Evolutionary conservation across 2,329 filamentous ascomycete species (phyloP).

Genomic region (Gaeumannomyces sp.): DNA sequence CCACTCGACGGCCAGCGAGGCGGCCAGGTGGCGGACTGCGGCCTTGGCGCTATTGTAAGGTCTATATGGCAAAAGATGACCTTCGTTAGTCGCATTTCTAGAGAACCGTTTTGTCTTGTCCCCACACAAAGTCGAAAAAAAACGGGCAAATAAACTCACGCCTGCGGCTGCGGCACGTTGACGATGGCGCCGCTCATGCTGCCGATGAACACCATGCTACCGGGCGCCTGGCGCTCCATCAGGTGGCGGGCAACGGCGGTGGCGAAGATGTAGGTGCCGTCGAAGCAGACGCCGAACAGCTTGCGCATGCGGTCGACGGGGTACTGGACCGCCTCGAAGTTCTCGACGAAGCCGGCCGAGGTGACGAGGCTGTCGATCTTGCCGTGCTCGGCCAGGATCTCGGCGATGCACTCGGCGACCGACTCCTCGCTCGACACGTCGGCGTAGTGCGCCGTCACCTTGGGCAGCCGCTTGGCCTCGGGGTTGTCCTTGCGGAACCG

Average conservation of each 20-base stretch:
- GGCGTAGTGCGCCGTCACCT: slow-evolving; percentile 82
- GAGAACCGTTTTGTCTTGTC: no score
- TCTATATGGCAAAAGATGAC: slow-evolving; percentile 24
- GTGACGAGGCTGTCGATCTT: slow-evolving; percentile 90
- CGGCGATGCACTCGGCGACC: slow-evolving; percentile 66
- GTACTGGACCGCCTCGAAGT: slow-evolving; percentile 87
- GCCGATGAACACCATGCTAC: slow-evolving; percentile 90
- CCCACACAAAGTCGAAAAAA: no score
- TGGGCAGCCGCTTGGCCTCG: slow-evolving; percentile 65
- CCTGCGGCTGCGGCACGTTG: slow-evolving; percentile 91
- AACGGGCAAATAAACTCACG: slow-evolving; percentile 33
- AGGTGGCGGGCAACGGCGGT: slow-evolving; percentile 79
- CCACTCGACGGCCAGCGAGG: slow-evolving; percentile 91
- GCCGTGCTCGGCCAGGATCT: slow-evolving; percentile 65
- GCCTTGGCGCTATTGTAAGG: slow-evolving; percentile 94
- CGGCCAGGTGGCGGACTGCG: slow-evolving; percentile 79
- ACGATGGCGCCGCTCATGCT: slow-evolving; percentile 93
- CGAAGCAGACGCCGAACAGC: slow-evolving; percentile 91
- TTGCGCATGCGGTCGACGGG: slow-evolving; percentile 87
- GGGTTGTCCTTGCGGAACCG: slow-evolving; percentile 77
- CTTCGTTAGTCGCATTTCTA: background rate
- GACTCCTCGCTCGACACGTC: slow-evolving; percentile 78
- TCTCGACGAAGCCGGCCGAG: slow-evolving; percentile 94
- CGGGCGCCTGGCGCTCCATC: slow-evolving; percentile 70
- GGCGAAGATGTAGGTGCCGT: slow-evolving; percentile 85